These are phyloP conservation scores for Colletotrichum sp. DNA, from an alignment of 2,329 filamentous ascomycete genomes.

Conservation along the genomic window DNA sequence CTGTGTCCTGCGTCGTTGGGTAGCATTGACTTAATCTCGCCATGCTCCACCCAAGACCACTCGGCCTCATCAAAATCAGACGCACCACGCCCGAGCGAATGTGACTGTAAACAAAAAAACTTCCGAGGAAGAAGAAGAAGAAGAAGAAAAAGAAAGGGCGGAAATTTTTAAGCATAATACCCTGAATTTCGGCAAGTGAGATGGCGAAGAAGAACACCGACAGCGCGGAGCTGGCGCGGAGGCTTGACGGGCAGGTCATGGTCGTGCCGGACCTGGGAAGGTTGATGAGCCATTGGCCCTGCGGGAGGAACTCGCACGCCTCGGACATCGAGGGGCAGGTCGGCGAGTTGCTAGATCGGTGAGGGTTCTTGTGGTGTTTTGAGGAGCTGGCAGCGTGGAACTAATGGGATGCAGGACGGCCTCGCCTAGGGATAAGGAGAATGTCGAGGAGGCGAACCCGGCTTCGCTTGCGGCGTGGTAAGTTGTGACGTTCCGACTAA, in stretches of 20 bases:
- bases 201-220: constrained; percentile 1
- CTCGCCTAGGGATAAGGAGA: not conserved
- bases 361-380: not conserved
- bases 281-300: constrained; percentile 15
- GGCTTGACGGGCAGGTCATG: constrained; percentile 10
- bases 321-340: not conserved
- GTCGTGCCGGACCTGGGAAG: constrained; percentile 5
- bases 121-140: not conserved
- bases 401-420: not conserved
- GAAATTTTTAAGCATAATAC: not conserved
- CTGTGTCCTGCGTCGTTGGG: not conserved
- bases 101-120: not conserved
- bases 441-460: constrained; percentile 9
- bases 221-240: constrained; percentile 5
- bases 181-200: not conserved
- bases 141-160: not conserved
- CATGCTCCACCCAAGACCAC: constrained; percentile 8
- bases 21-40: constrained; percentile 20
- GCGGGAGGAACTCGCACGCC: not conserved
- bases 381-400: not conserved
- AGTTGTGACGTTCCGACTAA: not conserved
- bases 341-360: not conserved
- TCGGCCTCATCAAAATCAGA: not conserved
- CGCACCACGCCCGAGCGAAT: not conserved
- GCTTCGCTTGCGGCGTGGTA: constrained; percentile 14